Evolutionary conservation across 2,329 filamentous ascomycete genomes (phyloP).

Genomic region (Mycocentrospora acerina): DNA sequence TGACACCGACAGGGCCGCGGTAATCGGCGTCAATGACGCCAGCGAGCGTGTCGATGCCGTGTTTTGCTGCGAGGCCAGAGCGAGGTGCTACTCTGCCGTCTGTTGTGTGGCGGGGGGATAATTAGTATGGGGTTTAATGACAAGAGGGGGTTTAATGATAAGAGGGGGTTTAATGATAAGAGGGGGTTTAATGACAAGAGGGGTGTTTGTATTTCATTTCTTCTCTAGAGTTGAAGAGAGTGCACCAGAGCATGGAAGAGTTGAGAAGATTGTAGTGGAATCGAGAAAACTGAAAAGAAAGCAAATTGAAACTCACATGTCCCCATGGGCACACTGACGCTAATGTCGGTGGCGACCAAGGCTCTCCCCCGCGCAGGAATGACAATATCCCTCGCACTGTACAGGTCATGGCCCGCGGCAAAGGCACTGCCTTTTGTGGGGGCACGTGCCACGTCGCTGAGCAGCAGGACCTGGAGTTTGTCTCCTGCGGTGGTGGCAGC

Average conservation of each 20-base stretch:
- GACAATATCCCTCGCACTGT: slow-evolving; percentile 70
- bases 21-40: slow-evolving; percentile 99
- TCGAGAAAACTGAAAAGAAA: no score
- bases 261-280: no score
- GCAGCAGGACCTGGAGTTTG: slow-evolving; percentile 85
- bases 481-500: slow-evolving; percentile 36
- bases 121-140: no score
- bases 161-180: no score
- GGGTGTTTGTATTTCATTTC: no score
- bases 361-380: slow-evolving; percentile 83
- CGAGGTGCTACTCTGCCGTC: slow-evolving; percentile 89
- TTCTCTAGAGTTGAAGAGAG: no score
- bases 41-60: slow-evolving; percentile 94
- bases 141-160: no score
- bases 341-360: slow-evolving; percentile 86
- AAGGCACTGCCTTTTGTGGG: slow-evolving; percentile 88
- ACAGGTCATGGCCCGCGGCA: slow-evolving; percentile 93
- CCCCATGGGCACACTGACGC: slow-evolving; percentile 84
- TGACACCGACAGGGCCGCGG: slow-evolving; percentile 86
- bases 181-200: no score
- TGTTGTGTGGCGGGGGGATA: no score
- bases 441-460: slow-evolving; percentile 73
- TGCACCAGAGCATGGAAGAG: background rate
- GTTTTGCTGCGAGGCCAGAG: slow-evolving; percentile 87
- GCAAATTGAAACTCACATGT: slow-evolving; percentile 66